These are phyloP conservation scores for Forsythia viridissima DNA, from an alignment of 257 asterid genomes.

Conservation along the genomic window DNA sequence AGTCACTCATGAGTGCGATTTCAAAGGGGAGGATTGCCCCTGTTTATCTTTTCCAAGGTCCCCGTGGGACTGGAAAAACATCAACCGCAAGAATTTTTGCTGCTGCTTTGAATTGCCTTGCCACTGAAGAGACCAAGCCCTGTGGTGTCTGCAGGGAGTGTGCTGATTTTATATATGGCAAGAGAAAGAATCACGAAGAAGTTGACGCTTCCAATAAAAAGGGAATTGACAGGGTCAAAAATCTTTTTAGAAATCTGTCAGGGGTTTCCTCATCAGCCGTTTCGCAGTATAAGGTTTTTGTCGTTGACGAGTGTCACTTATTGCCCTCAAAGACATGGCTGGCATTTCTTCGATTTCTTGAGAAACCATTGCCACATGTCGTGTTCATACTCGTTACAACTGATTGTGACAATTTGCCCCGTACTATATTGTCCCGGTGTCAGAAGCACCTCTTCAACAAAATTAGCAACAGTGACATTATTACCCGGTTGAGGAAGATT, in stretches of 20 bases:
- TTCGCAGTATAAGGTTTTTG: slow-evolving; percentile 61
- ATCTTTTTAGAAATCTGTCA: slow-evolving; percentile 54
- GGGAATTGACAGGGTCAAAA: slow-evolving; percentile 58
- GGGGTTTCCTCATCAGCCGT: slow-evolving; percentile 38
- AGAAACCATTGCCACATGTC: slow-evolving; percentile 66
- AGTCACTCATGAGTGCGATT: slow-evolving; percentile 68
- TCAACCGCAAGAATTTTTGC: slow-evolving; percentile 83
- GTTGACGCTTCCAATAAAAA: slow-evolving; percentile 73
- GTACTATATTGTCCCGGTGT: slow-evolving; percentile 76
- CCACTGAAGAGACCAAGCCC: slow-evolving; percentile 76
- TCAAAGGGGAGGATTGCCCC: slow-evolving; percentile 77
- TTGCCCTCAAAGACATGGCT: slow-evolving; percentile 89
- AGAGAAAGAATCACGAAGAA: slow-evolving; percentile 61
- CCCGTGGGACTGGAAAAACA: slow-evolving; percentile 96
- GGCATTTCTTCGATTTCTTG: slow-evolving; percentile 73
- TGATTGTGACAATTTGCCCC: slow-evolving; percentile 82
- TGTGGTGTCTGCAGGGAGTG: slow-evolving; percentile 94
- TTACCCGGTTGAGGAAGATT: slow-evolving; percentile 71
- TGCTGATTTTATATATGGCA: slow-evolving; percentile 69
- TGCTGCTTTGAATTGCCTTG: slow-evolving; percentile 90
- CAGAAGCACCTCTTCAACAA: slow-evolving; percentile 85
- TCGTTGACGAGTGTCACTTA: slow-evolving; percentile 85
- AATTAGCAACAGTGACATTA: slow-evolving; percentile 69
- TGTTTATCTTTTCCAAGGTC: slow-evolving; percentile 91
- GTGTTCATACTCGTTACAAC: slow-evolving; percentile 74